These are phyloP conservation scores for Arctium lappa DNA, from an alignment of 129 eudicot species.

Conservation along the genomic window DNA sequence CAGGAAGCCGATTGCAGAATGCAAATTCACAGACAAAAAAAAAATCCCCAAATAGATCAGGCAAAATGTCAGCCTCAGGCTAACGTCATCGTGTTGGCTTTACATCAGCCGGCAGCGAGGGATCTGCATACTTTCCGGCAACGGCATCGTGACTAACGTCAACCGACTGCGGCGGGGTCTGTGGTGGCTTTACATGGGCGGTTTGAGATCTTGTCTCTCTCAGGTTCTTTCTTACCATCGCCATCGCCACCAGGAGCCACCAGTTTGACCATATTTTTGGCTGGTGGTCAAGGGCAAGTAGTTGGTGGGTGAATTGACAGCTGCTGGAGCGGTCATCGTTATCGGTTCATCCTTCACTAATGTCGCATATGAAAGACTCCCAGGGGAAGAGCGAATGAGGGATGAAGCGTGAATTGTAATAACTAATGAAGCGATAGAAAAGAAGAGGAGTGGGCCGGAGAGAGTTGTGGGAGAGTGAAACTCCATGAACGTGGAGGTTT, in stretches of 20 bases:
- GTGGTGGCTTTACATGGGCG: conserved; percentile 44
- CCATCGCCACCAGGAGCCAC: conserved; percentile 51
- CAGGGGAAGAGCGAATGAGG: not conserved
- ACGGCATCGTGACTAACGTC: conserved; percentile 43
- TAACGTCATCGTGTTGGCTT: no score
- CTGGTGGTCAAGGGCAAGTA: conserved; percentile 46
- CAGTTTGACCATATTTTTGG: conserved; percentile 41
- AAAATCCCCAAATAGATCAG: no score
- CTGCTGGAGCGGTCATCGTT: conserved; percentile 43
- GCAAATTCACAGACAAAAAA: no score
- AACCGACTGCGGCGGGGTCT: conserved; percentile 33
- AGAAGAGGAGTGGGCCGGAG: no score
- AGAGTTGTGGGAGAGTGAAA: no score
- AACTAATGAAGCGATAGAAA: no score
- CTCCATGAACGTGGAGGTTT: no score
- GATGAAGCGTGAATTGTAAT: no score
- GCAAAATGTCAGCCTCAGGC: no score
- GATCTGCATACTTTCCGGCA: conserved; percentile 38
- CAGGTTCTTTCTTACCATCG: conserved; percentile 42
- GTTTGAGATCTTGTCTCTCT: conserved; percentile 39
- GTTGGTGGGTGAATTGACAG: conserved; percentile 48
- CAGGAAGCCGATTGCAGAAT: no score
- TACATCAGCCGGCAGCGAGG: conserved; percentile 28
- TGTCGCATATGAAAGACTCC: conserved; percentile 45
- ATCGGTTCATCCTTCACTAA: conserved; percentile 43